Base-by-base conservation (phyloP, 495 filamentous ascomycete species). In the Aspergillus heteromorphus region DNA sequence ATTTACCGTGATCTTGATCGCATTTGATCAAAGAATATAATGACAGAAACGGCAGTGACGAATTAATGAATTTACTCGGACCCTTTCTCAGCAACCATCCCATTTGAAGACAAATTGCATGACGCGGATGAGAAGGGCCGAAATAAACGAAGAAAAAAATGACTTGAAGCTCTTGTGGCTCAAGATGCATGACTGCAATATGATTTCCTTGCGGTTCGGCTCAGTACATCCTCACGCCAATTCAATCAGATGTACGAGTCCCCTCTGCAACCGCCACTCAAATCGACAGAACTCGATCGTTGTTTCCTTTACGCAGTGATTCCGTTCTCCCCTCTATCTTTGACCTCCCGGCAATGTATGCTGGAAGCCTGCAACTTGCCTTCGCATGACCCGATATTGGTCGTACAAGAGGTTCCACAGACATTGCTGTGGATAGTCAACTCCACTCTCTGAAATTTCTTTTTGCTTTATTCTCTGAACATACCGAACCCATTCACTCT, bases 21-120 rank as follows among this genome's bases (percentile, higher is more conserved):
- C 20, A 40, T 55, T 48, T 38, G 43, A 58, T 45, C 25, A 54
- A 51, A 49, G n/a, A 18, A 53, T 67, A 56, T 68, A 54, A 73
- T 62, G 67, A 74, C 70, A 64, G 69, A 64, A 63, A 71, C 63
- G 65, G 67, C 64, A 62, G 64, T 68, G 51, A 74, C 58, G 71
- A 74, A 59, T 63, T 73, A 64, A 74, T 49, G 71, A 74, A 43
- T 10, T 27, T 51, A 53, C 23, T 40, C 47, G 23, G 23, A 14
- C 8, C 34, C 34, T n/a, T 38, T 38, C n/a, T 34, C 31, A 27
- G 23, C 4, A 34, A 10, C 13, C 31, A 34, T 34, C 11, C 5
- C 31, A 38, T 38, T 38, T n/a, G 34, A 27, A 4, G 23, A 27
- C 7, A 27, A 3, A 13, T 38, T 38, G 13, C 34, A 38, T 38